Evolutionary conservation across 2,329 filamentous ascomycete species (phyloP).

Genomic region (Fragosphaeria purpurea): DNA sequence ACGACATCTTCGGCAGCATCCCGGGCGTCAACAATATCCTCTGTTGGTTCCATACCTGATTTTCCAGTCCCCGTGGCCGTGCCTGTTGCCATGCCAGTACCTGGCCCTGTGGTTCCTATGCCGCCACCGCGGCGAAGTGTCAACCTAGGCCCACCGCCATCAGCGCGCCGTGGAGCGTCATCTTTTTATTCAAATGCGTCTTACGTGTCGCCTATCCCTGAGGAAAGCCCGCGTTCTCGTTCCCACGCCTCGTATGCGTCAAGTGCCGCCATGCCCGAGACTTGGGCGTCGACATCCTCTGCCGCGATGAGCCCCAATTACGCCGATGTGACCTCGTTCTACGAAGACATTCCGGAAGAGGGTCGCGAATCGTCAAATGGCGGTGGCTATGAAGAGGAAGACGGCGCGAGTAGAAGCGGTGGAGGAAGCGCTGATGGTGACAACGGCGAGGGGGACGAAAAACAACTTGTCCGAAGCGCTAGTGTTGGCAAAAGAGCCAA

Average conservation of each 20-base stretch:
- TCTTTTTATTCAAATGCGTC: constrained; percentile 57
- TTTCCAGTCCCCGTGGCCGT: constrained; percentile 37
- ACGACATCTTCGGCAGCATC: constrained; percentile 31
- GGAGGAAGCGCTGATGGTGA: constrained; percentile 32
- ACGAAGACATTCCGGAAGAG: constrained; percentile 41
- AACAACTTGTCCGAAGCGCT: constrained; percentile 48
- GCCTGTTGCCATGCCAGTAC: constrained; percentile 13
- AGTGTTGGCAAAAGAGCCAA: constrained; percentile 52
- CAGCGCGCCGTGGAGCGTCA: constrained; percentile 48
- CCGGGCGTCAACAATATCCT: constrained; percentile 43
- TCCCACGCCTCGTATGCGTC: constrained; percentile 60
- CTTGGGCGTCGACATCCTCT: constrained; percentile 45
- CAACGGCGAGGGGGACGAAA: constrained; percentile 39
- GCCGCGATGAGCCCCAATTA: constrained; percentile 34
- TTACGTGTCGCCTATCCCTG: constrained; percentile 65
- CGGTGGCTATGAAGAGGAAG: constrained; percentile 41
- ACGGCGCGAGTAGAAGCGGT: background rate
- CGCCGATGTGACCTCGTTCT: constrained; percentile 32
- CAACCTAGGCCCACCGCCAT: constrained; percentile 50
- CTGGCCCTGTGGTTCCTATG: constrained; percentile 12
- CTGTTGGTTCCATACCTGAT: constrained; percentile 49
- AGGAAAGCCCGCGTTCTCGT: constrained; percentile 51
- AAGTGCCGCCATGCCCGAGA: constrained; percentile 61
- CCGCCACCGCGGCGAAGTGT: constrained; percentile 34
- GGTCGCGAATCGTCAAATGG: constrained; percentile 29